Percentiles rank a stretch among this genome's conserved stretches.
Conservation (phyloP, 306 rosid genomes). For the Oemleria cerasiformis region DNA sequence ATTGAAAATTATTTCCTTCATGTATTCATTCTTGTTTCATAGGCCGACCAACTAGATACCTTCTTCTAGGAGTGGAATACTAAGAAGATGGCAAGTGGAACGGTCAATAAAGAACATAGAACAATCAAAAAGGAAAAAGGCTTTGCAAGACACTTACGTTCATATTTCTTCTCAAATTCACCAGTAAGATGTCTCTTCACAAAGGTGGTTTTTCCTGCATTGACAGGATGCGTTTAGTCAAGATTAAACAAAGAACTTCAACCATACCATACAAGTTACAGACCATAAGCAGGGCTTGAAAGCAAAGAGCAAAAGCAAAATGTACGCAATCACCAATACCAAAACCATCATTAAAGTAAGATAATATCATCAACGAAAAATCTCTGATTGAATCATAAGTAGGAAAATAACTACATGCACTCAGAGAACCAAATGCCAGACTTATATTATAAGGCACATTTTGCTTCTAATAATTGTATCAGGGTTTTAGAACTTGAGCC, state of each 20-base stretch:
- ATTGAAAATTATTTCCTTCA: not conserved
- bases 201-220: conserved; percentile 75
- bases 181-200: conserved; percentile 82
- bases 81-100: not conserved
- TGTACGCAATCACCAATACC: not conserved
- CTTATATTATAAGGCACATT: not conserved
- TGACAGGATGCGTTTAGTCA: not conserved
- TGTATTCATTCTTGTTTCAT: not conserved
- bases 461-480: not conserved
- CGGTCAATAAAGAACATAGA: not conserved
- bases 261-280: not conserved
- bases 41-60: not conserved
- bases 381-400: not conserved
- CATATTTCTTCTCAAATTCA: conserved; percentile 75
- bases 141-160: conserved; percentile 39
- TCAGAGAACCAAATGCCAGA: not conserved
- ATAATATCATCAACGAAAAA: not conserved
- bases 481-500: not conserved
- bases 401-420: not conserved
- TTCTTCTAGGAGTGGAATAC: not conserved
- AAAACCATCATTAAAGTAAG: not conserved
- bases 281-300: not conserved
- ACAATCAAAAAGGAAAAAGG: not conserved
- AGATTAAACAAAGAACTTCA: not conserved
- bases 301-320: not conserved